These are phyloP conservation scores for Mrakia frigida DNA, from an alignment of 768 basidiomycete genomes.

Conservation along the genomic window DNA sequence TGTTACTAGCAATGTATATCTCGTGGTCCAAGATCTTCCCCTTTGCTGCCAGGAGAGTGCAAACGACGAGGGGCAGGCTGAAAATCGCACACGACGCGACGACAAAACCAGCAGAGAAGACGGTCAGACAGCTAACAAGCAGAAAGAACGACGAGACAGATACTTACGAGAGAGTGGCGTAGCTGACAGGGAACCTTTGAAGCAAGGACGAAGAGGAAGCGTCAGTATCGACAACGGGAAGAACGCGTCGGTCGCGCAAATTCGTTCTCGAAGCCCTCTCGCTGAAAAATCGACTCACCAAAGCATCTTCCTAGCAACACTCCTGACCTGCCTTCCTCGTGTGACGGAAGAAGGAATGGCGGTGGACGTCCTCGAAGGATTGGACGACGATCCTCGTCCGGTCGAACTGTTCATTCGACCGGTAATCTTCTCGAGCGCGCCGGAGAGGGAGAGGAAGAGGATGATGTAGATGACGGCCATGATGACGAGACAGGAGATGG, in stretches of 20 bases:
- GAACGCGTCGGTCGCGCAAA: no score
- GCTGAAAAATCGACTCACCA: not conserved
- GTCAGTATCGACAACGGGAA: no score
- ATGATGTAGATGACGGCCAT: not conserved
- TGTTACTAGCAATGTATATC: not conserved
- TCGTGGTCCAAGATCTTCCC: no score
- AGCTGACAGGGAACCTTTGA: no score
- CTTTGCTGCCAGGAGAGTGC: no score
- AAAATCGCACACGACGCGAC: not conserved
- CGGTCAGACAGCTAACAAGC: no score
- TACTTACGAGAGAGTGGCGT: not conserved
- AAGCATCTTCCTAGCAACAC: conserved; percentile 5
- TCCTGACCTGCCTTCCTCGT: not conserved
- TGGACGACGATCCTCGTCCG: not conserved
- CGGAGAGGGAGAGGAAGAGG: conserved; percentile 13
- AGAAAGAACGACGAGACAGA: not conserved
- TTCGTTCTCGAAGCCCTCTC: not conserved
- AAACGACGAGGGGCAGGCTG: not conserved
- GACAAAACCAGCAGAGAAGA: no score
- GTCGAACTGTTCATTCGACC: not conserved
- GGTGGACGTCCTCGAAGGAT: not conserved
- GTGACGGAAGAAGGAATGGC: not conserved
- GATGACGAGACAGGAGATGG: not conserved
- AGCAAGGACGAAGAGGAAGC: not conserved
- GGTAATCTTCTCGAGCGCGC: not conserved